Base-by-base conservation (phyloP, 2,329 filamentous ascomycete species). In the Sporothrix phasma region DNA sequence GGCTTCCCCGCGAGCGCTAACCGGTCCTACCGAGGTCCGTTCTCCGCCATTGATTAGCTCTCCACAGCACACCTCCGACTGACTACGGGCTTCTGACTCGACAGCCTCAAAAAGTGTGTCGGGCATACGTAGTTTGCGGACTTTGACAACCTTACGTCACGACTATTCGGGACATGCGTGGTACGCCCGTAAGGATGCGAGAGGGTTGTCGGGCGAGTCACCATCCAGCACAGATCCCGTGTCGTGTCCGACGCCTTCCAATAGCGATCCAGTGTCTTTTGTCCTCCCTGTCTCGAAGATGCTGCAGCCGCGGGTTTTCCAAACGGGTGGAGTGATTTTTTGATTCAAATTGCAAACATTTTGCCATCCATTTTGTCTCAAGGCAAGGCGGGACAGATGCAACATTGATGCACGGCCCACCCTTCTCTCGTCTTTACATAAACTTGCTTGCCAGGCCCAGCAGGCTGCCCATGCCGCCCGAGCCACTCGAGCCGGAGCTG, bases 371-470 rank as follows among this genome's bases (percentile, higher is more conserved):
- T 15, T 51, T 34, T 10, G 4, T n/a, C n/a, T n/a, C 26, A 19
- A 51, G 26, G 26, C 47, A 31, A 34, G 5, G 46, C 22, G 22
- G 19, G 5, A 19, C 19, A 26, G 15, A 19, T 26, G 45, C 45
- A 24, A 1, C 22, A 8, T 17, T 51, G 17, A 13, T 51, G 47
- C 47, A 51, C 17, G 17, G 3, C 10, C 4, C 7, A 15, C 11
- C 7, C 5, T 29, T 3, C 1, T n/a, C 17, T 0, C 45, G 3
- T 15, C 47, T 41, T 24, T 62, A 74, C 69, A 81, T 69, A 65
- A 80, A 81, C 74, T 81, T 80, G 69, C 75, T 74, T 5, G 80
- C 81, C 70, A 83, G 66, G 26, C 74, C 71, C 69, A 79, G 65
- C 61, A 84, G 70, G 5, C 79, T 73, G 17, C 69, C 68, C 37